These are phyloP conservation scores for Wickerhamiella allomyrinae DNA, from an alignment of 805 yeast species.

Conservation along the genomic window DNA sequence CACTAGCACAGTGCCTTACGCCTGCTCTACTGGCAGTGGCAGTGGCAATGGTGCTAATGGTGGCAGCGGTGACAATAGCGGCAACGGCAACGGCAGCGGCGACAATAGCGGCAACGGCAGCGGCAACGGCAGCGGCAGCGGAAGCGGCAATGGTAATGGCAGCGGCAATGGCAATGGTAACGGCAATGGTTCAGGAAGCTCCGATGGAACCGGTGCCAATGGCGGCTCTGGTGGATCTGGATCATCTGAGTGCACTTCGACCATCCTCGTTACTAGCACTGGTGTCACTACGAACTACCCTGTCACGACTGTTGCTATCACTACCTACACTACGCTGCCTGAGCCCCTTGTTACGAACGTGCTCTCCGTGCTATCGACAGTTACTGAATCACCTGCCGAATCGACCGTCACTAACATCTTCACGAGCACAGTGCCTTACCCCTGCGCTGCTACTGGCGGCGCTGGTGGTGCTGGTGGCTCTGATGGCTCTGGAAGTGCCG, in stretches of 20 bases:
- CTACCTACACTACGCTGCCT: conserved; percentile 1
- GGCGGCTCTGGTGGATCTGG: too few relatives aligned
- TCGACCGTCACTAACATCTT: background rate
- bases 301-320: background rate
- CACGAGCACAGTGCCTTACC: background rate
- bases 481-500: background rate
- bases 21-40: background rate
- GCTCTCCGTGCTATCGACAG: background rate
- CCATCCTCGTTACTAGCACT: background rate
- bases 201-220: background rate
- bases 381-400: background rate
- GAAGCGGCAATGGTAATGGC: too few relatives aligned
- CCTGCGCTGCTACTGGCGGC: background rate
- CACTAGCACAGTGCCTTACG: background rate
- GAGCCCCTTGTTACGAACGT: background rate
- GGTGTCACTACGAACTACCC: background rate
- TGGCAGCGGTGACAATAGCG: background rate
- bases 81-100: too few relatives aligned
- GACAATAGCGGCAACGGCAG: too few relatives aligned
- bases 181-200: background rate
- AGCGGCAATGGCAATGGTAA: too few relatives aligned
- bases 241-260: background rate
- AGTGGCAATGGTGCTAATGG: background rate
- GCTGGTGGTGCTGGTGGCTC: background rate
- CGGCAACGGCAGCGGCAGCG: too few relatives aligned